Base-by-base conservation (phyloP, 352 stramenopile genomes). In the Pythium brassicae region DNA sequence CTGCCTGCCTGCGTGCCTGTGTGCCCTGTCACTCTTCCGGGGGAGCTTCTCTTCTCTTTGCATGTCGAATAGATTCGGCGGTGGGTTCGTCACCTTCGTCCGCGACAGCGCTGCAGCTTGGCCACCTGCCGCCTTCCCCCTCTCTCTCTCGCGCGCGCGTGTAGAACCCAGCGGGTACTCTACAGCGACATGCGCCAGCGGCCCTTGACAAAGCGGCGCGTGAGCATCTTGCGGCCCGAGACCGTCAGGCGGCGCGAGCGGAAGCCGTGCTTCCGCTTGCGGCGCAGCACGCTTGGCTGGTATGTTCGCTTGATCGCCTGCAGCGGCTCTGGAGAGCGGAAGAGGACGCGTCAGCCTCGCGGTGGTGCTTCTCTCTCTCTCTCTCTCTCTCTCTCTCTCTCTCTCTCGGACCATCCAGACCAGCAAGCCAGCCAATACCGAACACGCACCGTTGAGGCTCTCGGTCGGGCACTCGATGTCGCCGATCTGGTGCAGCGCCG, bases 241-340 rank as follows among this genome's bases (percentile, higher is more conserved):
- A 92, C 79, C 50, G 82, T 86, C 62, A 87, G 62, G 20, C 82
- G 78, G 50, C 84, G 84, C 52, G 82, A 76, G 39, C 81, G 81
- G 74, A 94, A 94, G 55, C 84, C 84, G 62, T 92, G 83, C 67
- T 94, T 94, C 52, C 84, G 76, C 73, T 94, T 94, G 55, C 84
- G 84, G 40, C 84, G 84, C 66, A 94, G 63, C 35, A 92, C 82
- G 57, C 84, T 94, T 43, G 84, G 84, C 67, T 94, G 84, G 67
- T 92, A 94, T 55, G 84, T 94, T 48, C 84, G 80, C 73, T 94
- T 94, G 40, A 94, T 73, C 26, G 82, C 84, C 54, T 79, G 71
- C 54, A 92, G 62, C 2, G 84, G 80, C 59, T 87, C 81, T 89
- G 50, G 25, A 44, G 27, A 48, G n/a, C n/a, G n/a, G n/a, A n/a